A percentile compares a stretch with the other conserved stretches of the same genome.
phyloP scores from a whole-genome alignment of 2,329 filamentous ascomycete species.

The Fusarium sp. region DNA sequence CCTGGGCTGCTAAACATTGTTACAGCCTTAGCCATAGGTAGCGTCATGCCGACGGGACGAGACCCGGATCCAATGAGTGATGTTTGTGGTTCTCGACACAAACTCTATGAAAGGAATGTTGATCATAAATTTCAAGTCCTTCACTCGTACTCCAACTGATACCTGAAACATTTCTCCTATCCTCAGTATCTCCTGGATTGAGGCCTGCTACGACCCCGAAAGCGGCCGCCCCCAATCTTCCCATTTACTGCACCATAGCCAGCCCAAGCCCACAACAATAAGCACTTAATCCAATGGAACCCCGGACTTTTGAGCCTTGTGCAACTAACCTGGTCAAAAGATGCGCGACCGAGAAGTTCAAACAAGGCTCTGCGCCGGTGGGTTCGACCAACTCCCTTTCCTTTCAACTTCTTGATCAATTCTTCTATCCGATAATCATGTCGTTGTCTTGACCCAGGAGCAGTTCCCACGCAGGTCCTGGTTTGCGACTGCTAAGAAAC shows the following conservation, averaged over 20 bases:
- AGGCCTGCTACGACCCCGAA: slow-evolving; percentile 22
- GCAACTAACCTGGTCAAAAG: slow-evolving; percentile 18
- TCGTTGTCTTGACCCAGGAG: slow-evolving; percentile 8
- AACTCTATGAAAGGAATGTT: neutral
- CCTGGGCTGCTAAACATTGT: slow-evolving; percentile 13
- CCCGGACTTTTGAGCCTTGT: slow-evolving; percentile 33
- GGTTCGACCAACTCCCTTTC: slow-evolving; percentile 5
- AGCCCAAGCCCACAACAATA: slow-evolving; percentile 27
- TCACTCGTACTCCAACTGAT: neutral
- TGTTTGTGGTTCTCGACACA: neutral
- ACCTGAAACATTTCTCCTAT: neutral
- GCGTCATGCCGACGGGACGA: slow-evolving; percentile 10
- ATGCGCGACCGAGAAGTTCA: slow-evolving; percentile 24
- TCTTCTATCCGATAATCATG: slow-evolving; percentile 18
- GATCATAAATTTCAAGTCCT: neutral
- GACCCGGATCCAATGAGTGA: no score
- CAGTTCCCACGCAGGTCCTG: slow-evolving; percentile 9
- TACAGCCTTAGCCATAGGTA: neutral
- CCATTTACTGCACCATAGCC: slow-evolving; percentile 6
- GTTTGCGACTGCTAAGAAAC: slow-evolving; percentile 5
- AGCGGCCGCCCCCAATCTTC: slow-evolving; percentile 26
- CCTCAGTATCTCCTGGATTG: slow-evolving; percentile 4
- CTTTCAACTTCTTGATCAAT: slow-evolving; percentile 5
- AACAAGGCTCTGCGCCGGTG: slow-evolving; percentile 37
- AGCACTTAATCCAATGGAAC: slow-evolving; percentile 38